Evolutionary conservation across 345 rosid genomes (phyloP), one percentile per base, ranked within the genome.

Genomic region (Corymbia maculata): DNA sequence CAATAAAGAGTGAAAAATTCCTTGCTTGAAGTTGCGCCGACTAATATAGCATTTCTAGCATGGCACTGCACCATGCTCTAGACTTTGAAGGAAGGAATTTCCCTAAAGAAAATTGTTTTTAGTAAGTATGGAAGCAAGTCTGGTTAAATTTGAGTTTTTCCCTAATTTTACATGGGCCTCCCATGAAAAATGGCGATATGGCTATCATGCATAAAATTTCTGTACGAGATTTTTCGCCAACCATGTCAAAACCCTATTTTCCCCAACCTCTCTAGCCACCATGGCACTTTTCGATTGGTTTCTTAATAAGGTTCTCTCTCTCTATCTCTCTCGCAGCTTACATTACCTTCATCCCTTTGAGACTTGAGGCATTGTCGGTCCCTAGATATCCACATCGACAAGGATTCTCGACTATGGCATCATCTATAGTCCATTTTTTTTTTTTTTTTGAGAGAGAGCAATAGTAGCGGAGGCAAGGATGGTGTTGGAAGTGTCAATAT

Each of bases 31-130:
- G 28, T 36, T 75, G 49, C 2, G 49, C 0, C 28, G 7, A 6
- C 14, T 0, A 11, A 1, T 70, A 36, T 0, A 0, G 80, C 7
- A 0, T 36, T 9, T 36, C 26, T 0, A 0, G 49, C 82, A 22
- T 10, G 82, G 19, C 49, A 75, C 26, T 36, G 47, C 6, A 36
- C 13, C 26, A 6, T 75, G 49, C 10, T 5, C 47, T 75, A 42
- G 82, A 47, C 1, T 75, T 70, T 75, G 49, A 19, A 75, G 49
- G 49, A 75, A 75, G 26, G 26, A 36, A 22, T 36, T 75, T 75
- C 49, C 49, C 26, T 19, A n/a, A n/a, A 64, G 15, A 17, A 75
- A 11, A 45, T 19, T n/a, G 19, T n/a, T 64, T 64, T n/a, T 64
- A 7, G 42, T 64, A 64, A 64, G 42, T 0, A 14, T 17, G 49